Evolutionary conservation across 2,329 filamentous ascomycete species (phyloP).

Genomic region (Lojkania enalia): DNA sequence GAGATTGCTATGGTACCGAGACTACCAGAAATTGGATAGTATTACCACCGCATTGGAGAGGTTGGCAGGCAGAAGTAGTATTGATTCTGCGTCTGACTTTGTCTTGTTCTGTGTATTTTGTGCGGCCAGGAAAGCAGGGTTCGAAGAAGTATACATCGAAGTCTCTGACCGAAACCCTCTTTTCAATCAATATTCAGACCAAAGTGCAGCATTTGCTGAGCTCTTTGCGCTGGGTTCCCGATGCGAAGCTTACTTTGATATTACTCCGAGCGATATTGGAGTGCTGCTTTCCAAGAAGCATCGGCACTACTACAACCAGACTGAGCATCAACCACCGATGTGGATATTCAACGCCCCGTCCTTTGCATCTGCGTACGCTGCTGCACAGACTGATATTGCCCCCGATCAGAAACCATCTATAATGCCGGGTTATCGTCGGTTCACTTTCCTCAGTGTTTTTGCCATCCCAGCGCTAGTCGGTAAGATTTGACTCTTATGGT

Average conservation of each 20-base stretch:
- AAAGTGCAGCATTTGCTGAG: conserved; percentile 66
- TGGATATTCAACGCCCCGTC: conserved; percentile 55
- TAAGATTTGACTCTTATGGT: conserved; percentile 12
- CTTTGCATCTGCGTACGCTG: conserved; percentile 57
- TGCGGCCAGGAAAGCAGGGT: conserved; percentile 58
- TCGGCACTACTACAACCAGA: conserved; percentile 46
- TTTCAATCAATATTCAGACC: conserved; percentile 63
- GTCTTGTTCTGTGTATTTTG: conserved; percentile 62
- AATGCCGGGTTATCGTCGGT: conserved; percentile 54
- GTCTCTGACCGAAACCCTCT: conserved; percentile 65
- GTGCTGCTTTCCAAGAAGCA: conserved; percentile 43
- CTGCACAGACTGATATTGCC: conserved; percentile 58
- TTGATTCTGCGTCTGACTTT: conserved; percentile 53
- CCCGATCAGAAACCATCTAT: conserved; percentile 49
- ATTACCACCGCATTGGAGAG: conserved; percentile 35
- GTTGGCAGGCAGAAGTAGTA: conserved; percentile 22
- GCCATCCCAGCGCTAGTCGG: conserved; percentile 63
- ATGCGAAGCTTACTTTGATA: conserved; percentile 65
- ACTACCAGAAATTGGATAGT: conserved; percentile 32
- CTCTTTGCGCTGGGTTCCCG: conserved; percentile 66
- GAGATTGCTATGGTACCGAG: conserved; percentile 34
- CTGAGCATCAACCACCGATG: conserved; percentile 52
- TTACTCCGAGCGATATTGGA: conserved; percentile 47
- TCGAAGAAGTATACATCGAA: conserved; percentile 66
- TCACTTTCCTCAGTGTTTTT: conserved; percentile 64